Evolutionary conservation across 2,329 filamentous ascomycete species (phyloP), one percentile per base, ranked within the genome.

Genomic region (Neofusicoccum sp.): DNA sequence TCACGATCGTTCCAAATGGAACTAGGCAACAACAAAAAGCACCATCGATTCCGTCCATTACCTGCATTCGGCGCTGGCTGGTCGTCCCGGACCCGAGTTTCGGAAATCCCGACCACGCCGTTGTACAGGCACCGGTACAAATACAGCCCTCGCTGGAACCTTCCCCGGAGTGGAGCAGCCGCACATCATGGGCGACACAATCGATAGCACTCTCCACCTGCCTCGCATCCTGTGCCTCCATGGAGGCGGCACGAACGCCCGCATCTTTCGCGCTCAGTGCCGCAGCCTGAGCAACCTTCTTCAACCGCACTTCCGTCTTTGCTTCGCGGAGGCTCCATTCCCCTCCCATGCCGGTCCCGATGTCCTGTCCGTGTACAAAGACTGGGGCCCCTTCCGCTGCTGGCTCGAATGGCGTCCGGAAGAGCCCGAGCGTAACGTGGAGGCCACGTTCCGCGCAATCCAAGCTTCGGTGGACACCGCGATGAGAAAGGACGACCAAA

Each of bases 181-280:
- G 16, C 41, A 2, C 41, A n/a, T n/a, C 8, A 44, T 44, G 39
- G 71, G 72, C n/a, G 68, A 71, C 61, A 69, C 71, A 14, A 44
- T 6, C 5, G 37, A 58, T 9, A 70, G 12, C 41, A n/a, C 41
- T 8, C 44, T 81, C 41, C 64, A 73, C 64, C 78, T 82, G 36
- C 89, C 89, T 2, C 87, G 90, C 64, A 86, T 93, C 67, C 87
- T 93, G 68, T 93, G 89, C 77, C 85, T 93, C 14, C 90, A 93
- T 75, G 90, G 90, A 72, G 90, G 90, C 69, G 90, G 90, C 65
- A 87, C 88, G 67, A 92, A 90, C 71, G 87, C 83, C 12, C 71
- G 81, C 43, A 85, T 92, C 73, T 93, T 93, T 78, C 79, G 83
- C 65, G 74, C 83, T 9, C 90, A 93, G 77, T 86, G 86, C 68